Evolutionary conservation across 345 rosid species (phyloP).

Genomic region (Acer saccharum): DNA sequence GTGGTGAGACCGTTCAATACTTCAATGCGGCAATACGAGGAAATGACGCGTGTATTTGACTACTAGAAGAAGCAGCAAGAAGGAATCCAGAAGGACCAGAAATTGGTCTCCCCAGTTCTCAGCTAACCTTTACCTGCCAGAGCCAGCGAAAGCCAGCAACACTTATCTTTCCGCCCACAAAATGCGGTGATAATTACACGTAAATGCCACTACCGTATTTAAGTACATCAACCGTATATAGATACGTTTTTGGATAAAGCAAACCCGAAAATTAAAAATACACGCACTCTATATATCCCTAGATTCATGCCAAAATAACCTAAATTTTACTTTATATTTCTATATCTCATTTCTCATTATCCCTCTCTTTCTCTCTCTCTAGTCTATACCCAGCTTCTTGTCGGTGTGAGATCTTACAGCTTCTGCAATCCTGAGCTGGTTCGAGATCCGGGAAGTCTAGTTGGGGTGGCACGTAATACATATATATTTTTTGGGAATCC

Average conservation of each 20-base stretch:
- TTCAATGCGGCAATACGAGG: no score
- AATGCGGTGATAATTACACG: neutral
- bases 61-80: neutral
- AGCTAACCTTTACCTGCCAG: neutral
- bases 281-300: slow-evolving; percentile 15
- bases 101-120: neutral
- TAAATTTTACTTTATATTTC: slow-evolving; percentile 1
- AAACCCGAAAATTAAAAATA: neutral
- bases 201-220: slow-evolving; percentile 12
- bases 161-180: neutral
- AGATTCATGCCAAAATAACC: slow-evolving; percentile 36
- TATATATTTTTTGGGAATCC: neutral
- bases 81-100: neutral
- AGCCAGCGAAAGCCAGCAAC: neutral
- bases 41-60: neutral
- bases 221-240: neutral
- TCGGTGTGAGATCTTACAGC: slow-evolving; percentile 65
- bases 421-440: slow-evolving; percentile 18
- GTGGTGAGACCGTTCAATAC: no score
- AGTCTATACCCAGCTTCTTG: slow-evolving; percentile 12
- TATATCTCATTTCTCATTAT: slow-evolving; percentile 13
- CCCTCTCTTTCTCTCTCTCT: neutral
- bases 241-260: neutral
- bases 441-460: slow-evolving; percentile 13
- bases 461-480: slow-evolving; percentile 10